phyloP scores from a whole-genome alignment of 768 basidiomycete genomes.

The Lactarius deliciosus region DNA sequence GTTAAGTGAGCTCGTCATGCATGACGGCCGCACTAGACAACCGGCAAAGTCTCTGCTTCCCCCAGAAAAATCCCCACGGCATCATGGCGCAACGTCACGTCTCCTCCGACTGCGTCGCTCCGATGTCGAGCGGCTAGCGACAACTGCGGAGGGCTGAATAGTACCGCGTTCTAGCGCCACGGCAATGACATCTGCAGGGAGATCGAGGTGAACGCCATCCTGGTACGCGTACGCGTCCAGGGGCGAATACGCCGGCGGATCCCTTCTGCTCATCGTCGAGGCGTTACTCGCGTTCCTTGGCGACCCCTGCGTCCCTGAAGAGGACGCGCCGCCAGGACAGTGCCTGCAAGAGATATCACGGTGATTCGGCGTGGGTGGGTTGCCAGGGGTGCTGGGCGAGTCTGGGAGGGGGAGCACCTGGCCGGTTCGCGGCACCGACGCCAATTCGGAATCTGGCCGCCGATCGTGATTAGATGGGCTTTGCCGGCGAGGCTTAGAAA shows the following conservation, averaged over 20 bases:
- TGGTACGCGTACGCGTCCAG: conserved; percentile 79
- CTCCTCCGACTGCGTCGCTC: conserved; percentile 57
- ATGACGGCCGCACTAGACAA: conserved; percentile 18
- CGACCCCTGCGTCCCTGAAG: conserved; percentile 11
- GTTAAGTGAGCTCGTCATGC: conserved; percentile 7
- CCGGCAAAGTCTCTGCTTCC: neutral
- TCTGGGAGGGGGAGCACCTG: conserved; percentile 61
- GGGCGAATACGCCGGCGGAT: conserved; percentile 88
- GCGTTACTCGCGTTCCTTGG: conserved; percentile 35
- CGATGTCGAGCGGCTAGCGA: conserved; percentile 47
- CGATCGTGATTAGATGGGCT: conserved; percentile 65
- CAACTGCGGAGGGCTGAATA: conserved; percentile 59
- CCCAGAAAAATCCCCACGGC: neutral
- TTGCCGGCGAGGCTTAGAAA: conserved; percentile 59
- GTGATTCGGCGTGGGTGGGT: conserved; percentile 82
- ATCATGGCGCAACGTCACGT: conserved; percentile 41
- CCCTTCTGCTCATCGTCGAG: conserved; percentile 48
- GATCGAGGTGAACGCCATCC: conserved; percentile 89
- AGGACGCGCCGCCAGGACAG: conserved; percentile 39
- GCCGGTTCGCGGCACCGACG: conserved; percentile 50
- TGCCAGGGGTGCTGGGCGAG: conserved; percentile 66
- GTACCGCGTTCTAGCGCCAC: conserved; percentile 79
- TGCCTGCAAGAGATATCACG: conserved; percentile 81
- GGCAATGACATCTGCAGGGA: conserved; percentile 89
- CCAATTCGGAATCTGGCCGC: conserved; percentile 63